Evolutionary conservation across 2,329 filamentous ascomycete genomes (phyloP).

Genomic region (Escovopsis sp.): DNA sequence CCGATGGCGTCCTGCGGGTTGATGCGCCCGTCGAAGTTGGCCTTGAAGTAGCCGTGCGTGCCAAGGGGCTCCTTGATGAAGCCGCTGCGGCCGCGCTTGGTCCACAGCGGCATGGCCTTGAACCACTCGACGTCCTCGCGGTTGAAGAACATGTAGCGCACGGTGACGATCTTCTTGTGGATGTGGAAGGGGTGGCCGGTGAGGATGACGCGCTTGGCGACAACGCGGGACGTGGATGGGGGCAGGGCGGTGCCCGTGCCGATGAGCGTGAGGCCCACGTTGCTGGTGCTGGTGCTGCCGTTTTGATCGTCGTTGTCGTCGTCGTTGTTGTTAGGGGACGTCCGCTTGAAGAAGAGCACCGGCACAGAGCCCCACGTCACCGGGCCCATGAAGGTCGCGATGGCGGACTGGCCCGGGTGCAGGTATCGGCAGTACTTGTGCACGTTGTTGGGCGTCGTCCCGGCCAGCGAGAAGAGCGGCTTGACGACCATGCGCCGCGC

Average conservation of each 20-base stretch:
- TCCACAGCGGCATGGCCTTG: slow-evolving; percentile 92
- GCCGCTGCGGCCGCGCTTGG: slow-evolving; percentile 70
- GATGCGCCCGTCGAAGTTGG: slow-evolving; percentile 88
- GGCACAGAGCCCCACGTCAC: slow-evolving; percentile 89
- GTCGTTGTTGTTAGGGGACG: slow-evolving; percentile 22
- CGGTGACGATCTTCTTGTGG: slow-evolving; percentile 91
- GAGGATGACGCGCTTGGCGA: slow-evolving; percentile 86
- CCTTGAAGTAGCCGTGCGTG: slow-evolving; percentile 99
- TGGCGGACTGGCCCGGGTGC: slow-evolving; percentile 76
- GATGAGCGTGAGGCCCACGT: slow-evolving; percentile 52
- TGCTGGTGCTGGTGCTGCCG: no score
- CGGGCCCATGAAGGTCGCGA: slow-evolving; percentile 81
- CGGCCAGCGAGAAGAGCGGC: slow-evolving; percentile 78
- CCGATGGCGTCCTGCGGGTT: slow-evolving; percentile 92
- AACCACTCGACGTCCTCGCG: slow-evolving; percentile 92
- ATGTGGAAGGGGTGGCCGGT: slow-evolving; percentile 98
- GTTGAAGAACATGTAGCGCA: slow-evolving; percentile 99
- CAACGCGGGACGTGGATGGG: slow-evolving; percentile 59
- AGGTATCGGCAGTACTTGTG: slow-evolving; percentile 92
- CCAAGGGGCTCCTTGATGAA: slow-evolving; percentile 89
- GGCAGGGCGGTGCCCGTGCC: slow-evolving; percentile 78
- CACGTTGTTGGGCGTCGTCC: slow-evolving; percentile 86
- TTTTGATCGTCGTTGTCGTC: slow-evolving; percentile 28
- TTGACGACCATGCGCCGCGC: slow-evolving; percentile 76
- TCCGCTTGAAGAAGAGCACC: slow-evolving; percentile 68